Conservation (phyloP, 768 basidiomycete genomes). For the Suillus lakei region DNA sequence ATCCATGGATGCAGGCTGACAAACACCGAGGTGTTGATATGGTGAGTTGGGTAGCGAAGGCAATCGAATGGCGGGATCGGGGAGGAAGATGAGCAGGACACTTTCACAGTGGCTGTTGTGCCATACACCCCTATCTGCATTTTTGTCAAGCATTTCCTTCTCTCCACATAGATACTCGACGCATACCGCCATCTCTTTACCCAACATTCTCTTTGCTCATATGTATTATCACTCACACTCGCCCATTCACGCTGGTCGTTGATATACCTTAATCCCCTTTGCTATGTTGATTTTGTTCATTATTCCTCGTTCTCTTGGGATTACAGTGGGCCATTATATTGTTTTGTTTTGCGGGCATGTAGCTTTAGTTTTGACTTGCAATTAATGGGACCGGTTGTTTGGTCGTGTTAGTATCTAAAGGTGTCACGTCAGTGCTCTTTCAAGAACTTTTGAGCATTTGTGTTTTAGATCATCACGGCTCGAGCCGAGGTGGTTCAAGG, state of each 20-base stretch:
- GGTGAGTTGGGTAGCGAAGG: slow-evolving; percentile 76
- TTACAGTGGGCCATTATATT: slow-evolving; percentile 1
- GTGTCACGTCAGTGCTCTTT: background rate
- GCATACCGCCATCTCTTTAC: slow-evolving; percentile 7
- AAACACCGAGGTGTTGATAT: slow-evolving; percentile 73
- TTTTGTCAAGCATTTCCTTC: background rate
- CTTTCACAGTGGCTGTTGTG: background rate
- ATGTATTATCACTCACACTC: slow-evolving; percentile 5
- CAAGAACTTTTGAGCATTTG: background rate
- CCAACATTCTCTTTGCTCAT: slow-evolving; percentile 5
- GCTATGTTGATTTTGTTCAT: background rate
- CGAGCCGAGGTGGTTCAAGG: background rate
- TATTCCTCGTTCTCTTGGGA: background rate
- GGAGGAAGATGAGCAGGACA: slow-evolving; percentile 18
- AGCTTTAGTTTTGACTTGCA: slow-evolving; percentile 8
- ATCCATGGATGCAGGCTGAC: slow-evolving; percentile 78
- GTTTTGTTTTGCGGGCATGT: slow-evolving; percentile 6
- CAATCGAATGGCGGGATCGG: slow-evolving; percentile 44
- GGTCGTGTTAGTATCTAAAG: background rate
- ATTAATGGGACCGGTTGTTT: background rate
- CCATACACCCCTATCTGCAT: slow-evolving; percentile 1
- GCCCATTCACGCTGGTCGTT: slow-evolving; percentile 3
- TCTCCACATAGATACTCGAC: background rate
- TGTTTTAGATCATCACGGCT: slow-evolving; percentile 10
- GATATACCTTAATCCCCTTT: slow-evolving; percentile 4